phyloP scores from a whole-genome alignment of 1,284 basidiomycete species.

The Phellopilus nigrolimitatus region DNA sequence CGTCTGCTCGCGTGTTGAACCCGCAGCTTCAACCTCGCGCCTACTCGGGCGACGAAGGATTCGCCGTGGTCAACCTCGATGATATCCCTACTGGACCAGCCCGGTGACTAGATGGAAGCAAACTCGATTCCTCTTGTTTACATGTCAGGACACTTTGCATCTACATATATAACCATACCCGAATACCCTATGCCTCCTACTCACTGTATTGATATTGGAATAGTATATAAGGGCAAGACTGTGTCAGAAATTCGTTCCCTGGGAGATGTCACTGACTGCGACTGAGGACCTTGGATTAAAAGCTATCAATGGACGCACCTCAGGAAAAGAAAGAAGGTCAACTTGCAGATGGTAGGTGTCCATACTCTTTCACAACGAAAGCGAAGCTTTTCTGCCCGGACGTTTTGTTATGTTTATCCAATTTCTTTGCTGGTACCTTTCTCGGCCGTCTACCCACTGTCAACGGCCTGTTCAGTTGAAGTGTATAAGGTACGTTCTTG shows the following conservation, averaged over 20 bases:
- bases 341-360: neutral
- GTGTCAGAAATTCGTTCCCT: neutral
- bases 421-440: slow-evolving; percentile 1
- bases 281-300: too few species aligned
- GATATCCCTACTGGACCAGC: slow-evolving; percentile 1
- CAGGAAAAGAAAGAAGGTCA: neutral
- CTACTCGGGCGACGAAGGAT: neutral
- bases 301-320: too few species aligned
- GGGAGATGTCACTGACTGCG: too few species aligned
- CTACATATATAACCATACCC: neutral
- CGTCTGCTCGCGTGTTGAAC: neutral
- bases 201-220: slow-evolving; percentile 6
- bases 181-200: slow-evolving; percentile 4
- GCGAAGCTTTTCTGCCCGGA: slow-evolving; percentile 1
- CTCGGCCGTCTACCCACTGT: neutral
- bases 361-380: neutral
- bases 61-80: slow-evolving; percentile 12
- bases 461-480: neutral
- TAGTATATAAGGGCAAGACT: neutral
- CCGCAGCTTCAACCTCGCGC: slow-evolving; percentile 5
- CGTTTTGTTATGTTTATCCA: slow-evolving; percentile 2
- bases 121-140: neutral
- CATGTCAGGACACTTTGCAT: neutral
- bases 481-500: neutral
- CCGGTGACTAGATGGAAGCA: neutral